Percentiles rank a stretch among this genome's conserved stretches.
Conservation (phyloP, 1,284 basidiomycete species). For the Blastosporella zonata region DNA sequence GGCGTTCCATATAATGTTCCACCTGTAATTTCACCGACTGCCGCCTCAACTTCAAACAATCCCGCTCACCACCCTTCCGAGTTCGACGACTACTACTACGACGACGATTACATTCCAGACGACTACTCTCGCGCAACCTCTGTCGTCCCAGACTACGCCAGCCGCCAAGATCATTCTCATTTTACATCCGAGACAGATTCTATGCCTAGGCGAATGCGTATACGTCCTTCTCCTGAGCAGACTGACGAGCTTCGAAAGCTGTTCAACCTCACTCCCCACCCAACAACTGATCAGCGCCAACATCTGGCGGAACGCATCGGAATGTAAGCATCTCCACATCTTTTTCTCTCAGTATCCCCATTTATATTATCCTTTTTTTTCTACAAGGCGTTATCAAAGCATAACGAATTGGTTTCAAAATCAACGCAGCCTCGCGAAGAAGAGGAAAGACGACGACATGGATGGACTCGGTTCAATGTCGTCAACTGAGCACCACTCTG, state of each 20-base stretch:
- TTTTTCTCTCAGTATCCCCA: conserved; percentile 24
- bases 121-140: conserved; percentile 32
- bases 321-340: conserved; percentile 53
- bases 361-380: conserved; percentile 24
- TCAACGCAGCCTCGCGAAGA: conserved; percentile 71
- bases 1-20: conserved; percentile 34
- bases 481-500: conserved; percentile 29
- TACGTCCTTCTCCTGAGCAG: conserved; percentile 61
- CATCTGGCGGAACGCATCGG: conserved; percentile 62
- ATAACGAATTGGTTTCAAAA: conserved; percentile 85
- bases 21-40: conserved; percentile 39
- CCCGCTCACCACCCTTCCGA: conserved; percentile 29
- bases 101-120: conserved; percentile 44
- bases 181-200: conserved; percentile 43
- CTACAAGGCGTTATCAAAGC: conserved; percentile 65
- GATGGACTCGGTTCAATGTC: conserved; percentile 28
- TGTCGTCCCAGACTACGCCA: conserved; percentile 39
- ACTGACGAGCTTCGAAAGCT: conserved; percentile 63
- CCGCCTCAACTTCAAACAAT: conserved; percentile 25
- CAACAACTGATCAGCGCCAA: conserved; percentile 62
- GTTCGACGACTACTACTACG: conserved; percentile 40
- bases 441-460: conserved; percentile 51
- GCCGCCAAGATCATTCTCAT: conserved; percentile 45
- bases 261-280: conserved; percentile 61
- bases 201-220: conserved; percentile 53